Percentiles rank a stretch among this genome's conserved stretches.
These are phyloP conservation scores for Ceratocystis cacaofunesta DNA, from an alignment of 2,329 filamentous ascomycete species.

Conservation along the genomic window DNA sequence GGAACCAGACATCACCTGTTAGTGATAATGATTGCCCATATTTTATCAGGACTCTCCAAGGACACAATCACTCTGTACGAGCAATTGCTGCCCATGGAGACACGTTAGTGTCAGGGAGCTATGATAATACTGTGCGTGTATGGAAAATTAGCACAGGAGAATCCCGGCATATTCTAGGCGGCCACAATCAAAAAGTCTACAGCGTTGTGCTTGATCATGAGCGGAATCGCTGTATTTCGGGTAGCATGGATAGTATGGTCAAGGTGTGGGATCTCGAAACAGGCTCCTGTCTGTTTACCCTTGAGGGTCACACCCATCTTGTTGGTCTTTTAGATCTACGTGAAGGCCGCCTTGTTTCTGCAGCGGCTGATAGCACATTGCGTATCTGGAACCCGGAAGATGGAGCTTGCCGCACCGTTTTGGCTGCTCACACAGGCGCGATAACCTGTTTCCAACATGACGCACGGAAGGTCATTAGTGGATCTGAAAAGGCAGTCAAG, in stretches of 20 bases:
- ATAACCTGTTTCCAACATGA: slow-evolving; percentile 99
- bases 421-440: slow-evolving; percentile 88
- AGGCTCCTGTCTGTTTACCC: slow-evolving; percentile 68
- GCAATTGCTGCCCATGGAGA: slow-evolving; percentile 92
- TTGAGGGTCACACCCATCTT: slow-evolving; percentile 84
- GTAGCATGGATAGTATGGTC: slow-evolving; percentile 95
- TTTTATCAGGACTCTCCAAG: slow-evolving; percentile 73
- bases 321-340: slow-evolving; percentile 84
- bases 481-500: slow-evolving; percentile 88
- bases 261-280: slow-evolving; percentile 94
- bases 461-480: slow-evolving; percentile 88
- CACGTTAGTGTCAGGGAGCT: slow-evolving; percentile 92
- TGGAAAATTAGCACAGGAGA: slow-evolving; percentile 97
- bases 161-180: slow-evolving; percentile 64
- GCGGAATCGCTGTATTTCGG: slow-evolving; percentile 89
- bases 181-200: slow-evolving; percentile 88
- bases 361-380: slow-evolving; percentile 86
- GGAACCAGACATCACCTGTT: slow-evolving; percentile 65
- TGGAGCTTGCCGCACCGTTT: slow-evolving; percentile 74
- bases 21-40: slow-evolving; percentile 66
- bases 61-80: slow-evolving; percentile 85
- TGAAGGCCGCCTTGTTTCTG: slow-evolving; percentile 81
- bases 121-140: slow-evolving; percentile 86
- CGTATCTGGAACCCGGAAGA: slow-evolving; percentile 94
- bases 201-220: slow-evolving; percentile 87